These are phyloP conservation scores for Calonectria naviculata DNA, from an alignment of 2,329 filamentous ascomycete genomes.

Conservation along the genomic window DNA sequence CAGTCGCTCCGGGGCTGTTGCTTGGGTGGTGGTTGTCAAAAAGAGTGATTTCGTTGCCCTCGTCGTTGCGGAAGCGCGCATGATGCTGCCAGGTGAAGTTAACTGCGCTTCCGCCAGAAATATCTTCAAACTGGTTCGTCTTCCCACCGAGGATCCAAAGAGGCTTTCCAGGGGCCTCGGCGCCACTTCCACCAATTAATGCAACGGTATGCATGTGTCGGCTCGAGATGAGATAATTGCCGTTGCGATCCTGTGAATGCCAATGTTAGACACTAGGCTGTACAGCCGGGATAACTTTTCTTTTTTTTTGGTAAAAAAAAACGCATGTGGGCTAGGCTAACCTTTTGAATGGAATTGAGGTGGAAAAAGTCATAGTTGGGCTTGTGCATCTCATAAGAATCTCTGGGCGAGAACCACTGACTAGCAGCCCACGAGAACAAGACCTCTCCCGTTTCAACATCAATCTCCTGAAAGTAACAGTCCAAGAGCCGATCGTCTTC, in stretches of 20 bases:
- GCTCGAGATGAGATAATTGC: slow-evolving; percentile 20
- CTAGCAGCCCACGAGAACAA: slow-evolving; percentile 15
- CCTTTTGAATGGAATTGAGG: slow-evolving; percentile 18
- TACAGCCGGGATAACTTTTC: too few species aligned
- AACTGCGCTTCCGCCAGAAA: slow-evolving; percentile 2
- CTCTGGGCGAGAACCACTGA: slow-evolving; percentile 9
- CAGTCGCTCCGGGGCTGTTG: slow-evolving; percentile 2
- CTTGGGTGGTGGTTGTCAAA: slow-evolving; percentile 22
- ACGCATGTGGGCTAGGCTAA: background rate
- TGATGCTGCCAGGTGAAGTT: slow-evolving; percentile 20
- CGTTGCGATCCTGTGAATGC: slow-evolving; percentile 7
- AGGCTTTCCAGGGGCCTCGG: slow-evolving; percentile 2
- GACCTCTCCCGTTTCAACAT: slow-evolving; percentile 10
- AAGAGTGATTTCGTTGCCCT: slow-evolving; percentile 8
- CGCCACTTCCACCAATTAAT: background rate
- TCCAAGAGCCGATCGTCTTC: background rate
- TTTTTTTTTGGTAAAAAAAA: background rate
- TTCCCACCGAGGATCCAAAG: slow-evolving; percentile 17
- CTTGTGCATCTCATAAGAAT: slow-evolving; percentile 3
- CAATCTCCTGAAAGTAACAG: slow-evolving; percentile 17
- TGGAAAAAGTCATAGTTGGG: slow-evolving; percentile 20
- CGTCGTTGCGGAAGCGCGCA: slow-evolving; percentile 14
- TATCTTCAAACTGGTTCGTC: slow-evolving; percentile 9
- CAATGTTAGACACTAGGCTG: background rate
- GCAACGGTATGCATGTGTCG: slow-evolving; percentile 10